A percentile compares a stretch with the other conserved stretches of the same genome.
These are phyloP conservation scores for Talaromyces sp. DNA, from an alignment of 2,329 filamentous ascomycete genomes.

Conservation along the genomic window DNA sequence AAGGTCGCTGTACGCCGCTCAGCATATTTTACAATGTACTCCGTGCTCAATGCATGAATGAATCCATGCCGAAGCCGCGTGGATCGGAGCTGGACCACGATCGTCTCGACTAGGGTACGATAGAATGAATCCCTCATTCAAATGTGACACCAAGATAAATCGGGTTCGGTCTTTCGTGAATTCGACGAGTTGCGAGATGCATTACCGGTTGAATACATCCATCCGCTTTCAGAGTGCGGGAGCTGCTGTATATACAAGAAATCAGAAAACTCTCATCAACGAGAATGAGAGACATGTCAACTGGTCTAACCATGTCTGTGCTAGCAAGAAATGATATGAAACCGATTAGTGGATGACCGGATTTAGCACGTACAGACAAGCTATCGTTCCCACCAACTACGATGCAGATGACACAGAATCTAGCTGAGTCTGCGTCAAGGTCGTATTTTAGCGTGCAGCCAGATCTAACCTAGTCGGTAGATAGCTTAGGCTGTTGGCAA, in stretches of 20 bases:
- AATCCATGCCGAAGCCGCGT: conserved; percentile 4
- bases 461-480: background rate
- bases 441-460: conserved; percentile 1
- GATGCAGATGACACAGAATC: background rate
- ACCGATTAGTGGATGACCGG: background rate
- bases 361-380: background rate
- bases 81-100: conserved; percentile 4
- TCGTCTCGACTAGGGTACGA: background rate
- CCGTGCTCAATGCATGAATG: background rate
- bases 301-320: background rate
- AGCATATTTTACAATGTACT: background rate
- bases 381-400: background rate
- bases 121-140: background rate
- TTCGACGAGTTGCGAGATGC: background rate
- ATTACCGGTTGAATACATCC: background rate
- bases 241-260: background rate
- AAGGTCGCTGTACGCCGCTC: background rate
- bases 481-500: background rate
- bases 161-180: background rate
- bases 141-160: background rate
- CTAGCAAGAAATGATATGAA: background rate
- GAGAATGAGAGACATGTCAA: background rate
- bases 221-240: background rate
- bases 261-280: background rate
- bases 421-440: background rate